Percentiles rank a stretch among this genome's conserved stretches.
Evolutionary conservation across 2,329 filamentous ascomycete genomes (phyloP).

Genomic region (Diaporthe velutina): DNA sequence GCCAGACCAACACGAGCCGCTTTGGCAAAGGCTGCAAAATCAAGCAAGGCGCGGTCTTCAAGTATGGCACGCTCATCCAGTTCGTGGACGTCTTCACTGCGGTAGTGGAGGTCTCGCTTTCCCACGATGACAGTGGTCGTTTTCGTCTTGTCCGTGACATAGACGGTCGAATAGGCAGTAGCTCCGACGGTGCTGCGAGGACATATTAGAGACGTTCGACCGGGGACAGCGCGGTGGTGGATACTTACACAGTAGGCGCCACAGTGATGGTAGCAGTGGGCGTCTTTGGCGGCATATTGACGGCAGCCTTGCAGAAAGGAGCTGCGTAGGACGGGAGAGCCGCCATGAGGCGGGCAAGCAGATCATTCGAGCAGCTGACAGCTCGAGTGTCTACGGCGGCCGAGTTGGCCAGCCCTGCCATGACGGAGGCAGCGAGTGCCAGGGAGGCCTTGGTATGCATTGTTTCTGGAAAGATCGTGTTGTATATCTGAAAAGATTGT

Average conservation of each 20-base stretch:
- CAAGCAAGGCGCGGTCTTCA: conserved; percentile 13
- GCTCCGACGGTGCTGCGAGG: conserved; percentile 24
- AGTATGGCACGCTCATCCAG: conserved; percentile 1
- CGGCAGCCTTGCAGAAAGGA: conserved; percentile 26
- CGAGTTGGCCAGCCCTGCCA: conserved; percentile 21
- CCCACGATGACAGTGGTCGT: conserved; percentile 29
- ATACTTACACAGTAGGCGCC: conserved; percentile 13
- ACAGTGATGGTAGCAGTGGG: conserved; percentile 17
- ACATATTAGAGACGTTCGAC: neutral
- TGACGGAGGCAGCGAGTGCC: neutral
- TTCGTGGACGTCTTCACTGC: neutral
- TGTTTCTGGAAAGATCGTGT: neutral
- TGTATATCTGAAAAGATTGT: neutral
- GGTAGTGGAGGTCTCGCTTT: conserved; percentile 13
- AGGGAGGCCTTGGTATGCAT: conserved; percentile 24
- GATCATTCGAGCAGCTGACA: conserved; percentile 14
- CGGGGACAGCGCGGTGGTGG: no score
- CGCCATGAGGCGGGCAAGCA: conserved; percentile 14
- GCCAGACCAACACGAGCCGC: neutral
- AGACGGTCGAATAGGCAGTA: conserved; percentile 5
- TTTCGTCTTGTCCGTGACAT: conserved; percentile 23
- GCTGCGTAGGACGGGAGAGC: conserved; percentile 17
- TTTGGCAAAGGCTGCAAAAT: conserved; percentile 24
- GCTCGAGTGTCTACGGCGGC: conserved; percentile 10
- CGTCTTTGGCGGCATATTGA: conserved; percentile 11